Evolutionary conservation across 2,329 filamentous ascomycete species (phyloP), one percentile per base, ranked within the genome.

Genomic region (Stemphylium beticola): DNA sequence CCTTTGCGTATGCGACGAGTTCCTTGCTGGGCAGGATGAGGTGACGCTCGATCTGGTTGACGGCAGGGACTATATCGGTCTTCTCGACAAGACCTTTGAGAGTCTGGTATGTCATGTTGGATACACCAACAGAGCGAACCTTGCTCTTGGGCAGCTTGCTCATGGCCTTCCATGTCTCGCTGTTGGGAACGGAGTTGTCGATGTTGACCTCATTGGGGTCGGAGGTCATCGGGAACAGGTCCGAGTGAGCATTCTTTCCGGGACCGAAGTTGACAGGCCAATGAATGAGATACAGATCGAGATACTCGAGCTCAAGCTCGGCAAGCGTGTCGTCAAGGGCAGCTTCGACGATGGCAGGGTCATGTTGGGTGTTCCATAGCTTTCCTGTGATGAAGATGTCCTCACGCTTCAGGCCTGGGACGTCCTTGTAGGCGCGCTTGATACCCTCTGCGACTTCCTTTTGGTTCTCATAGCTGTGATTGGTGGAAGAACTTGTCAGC

Each of bases 281-380:
- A 82, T 96, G 92, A 67, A 95, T 86, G 69, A 95, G 83, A 83
- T 88, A 96, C 63, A 96, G 85, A 76, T 96, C 92, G 76, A 96
- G 93, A 82, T 96, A 96, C 70, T 93, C 91, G 57, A 96, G 75
- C 60, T 89, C 87, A 87, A 90, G 93, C 81, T 93, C 66, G 85
- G 83, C 72, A 91, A 80, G 68, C 84, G 89, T 81, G 57, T 85
- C 83, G 54, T 95, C 80, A 77, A 95, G 91, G 71, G 87, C 87
- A 75, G 85, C 85, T 75, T 81, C 83, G 70, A 93, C 92, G 65
- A 83, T 82, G 42, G 64, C 64, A 81, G 22, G 22, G 22, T 24
- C 22, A 24, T 96, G 91, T 83, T 92, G 95, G 62, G 87, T 87
- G 81, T 93, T 92, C 91, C 92, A 96, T 54, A 96, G 87, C 83